A percentile compares a stretch with the other conserved stretches of the same genome.
These are phyloP conservation scores for Wickerhamiella cacticola DNA, from an alignment of 805 yeast genomes.

Conservation along the genomic window DNA sequence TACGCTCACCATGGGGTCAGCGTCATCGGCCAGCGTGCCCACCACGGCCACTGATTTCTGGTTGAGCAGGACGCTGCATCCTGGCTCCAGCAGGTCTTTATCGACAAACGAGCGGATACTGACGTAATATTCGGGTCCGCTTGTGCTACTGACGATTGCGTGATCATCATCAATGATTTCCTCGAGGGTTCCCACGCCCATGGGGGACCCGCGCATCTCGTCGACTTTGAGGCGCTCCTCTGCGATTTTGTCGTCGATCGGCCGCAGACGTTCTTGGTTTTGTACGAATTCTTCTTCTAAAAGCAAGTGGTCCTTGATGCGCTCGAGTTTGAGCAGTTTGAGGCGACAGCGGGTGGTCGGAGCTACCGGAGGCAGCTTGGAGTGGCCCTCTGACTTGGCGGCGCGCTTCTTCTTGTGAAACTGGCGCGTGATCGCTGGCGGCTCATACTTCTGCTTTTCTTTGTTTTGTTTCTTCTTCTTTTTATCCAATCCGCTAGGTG, in stretches of 20 bases:
- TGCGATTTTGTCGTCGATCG: slow-evolving; percentile 90
- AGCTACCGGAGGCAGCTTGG: slow-evolving; percentile 72
- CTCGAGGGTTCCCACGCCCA: slow-evolving; percentile 92
- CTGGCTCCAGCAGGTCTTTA: slow-evolving; percentile 90
- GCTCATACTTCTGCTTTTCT: slow-evolving; percentile 62
- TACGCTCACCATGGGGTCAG: slow-evolving; percentile 95
- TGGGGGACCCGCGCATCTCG: slow-evolving; percentile 90
- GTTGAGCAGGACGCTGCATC: slow-evolving; percentile 88
- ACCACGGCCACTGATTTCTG: slow-evolving; percentile 92
- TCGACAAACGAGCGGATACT: slow-evolving; percentile 93
- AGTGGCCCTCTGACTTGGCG: slow-evolving; percentile 80
- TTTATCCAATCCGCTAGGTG: slow-evolving; percentile 24
- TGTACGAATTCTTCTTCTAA: slow-evolving; percentile 93
- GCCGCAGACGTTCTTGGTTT: slow-evolving; percentile 87
- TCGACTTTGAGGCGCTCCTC: slow-evolving; percentile 94
- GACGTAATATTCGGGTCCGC: slow-evolving; percentile 96
- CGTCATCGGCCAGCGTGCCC: slow-evolving; percentile 97
- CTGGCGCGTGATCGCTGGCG: slow-evolving; percentile 82
- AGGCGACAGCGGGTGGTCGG: slow-evolving; percentile 92
- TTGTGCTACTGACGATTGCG: slow-evolving; percentile 90
- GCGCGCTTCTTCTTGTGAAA: slow-evolving; percentile 81
- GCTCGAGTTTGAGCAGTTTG: slow-evolving; percentile 80
- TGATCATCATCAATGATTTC: slow-evolving; percentile 98
- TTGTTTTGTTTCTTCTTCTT: slow-evolving; percentile 39
- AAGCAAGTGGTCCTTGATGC: slow-evolving; percentile 90